These are phyloP conservation scores for Forsythia suspensa DNA, from an alignment of 257 asterid genomes.

Conservation along the genomic window DNA sequence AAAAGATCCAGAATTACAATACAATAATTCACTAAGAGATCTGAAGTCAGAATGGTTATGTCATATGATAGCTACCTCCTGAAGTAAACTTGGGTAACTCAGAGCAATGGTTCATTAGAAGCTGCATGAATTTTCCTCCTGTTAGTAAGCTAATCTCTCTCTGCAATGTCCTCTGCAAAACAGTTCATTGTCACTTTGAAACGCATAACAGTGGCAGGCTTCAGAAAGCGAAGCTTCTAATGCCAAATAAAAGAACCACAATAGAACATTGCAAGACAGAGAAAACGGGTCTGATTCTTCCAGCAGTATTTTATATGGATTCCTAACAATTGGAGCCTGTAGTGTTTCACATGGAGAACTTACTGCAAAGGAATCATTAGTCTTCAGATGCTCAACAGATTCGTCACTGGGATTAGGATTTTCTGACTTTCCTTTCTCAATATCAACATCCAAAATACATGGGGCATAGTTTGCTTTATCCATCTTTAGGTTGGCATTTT, in stretches of 20 bases:
- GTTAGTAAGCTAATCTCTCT: constrained; percentile 65
- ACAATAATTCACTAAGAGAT: constrained; percentile 4
- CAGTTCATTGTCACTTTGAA: constrained; percentile 10
- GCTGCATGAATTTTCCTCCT: constrained; percentile 81
- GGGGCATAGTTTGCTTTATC: constrained; percentile 44
- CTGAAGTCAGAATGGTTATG: constrained; percentile 10
- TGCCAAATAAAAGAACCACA: background rate
- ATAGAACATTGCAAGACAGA: background rate
- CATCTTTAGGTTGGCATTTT: constrained; percentile 42
- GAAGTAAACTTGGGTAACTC: constrained; percentile 77
- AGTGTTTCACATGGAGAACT: constrained; percentile 29
- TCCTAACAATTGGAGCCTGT: constrained; percentile 1
- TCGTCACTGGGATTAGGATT: constrained; percentile 41
- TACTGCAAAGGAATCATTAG: constrained; percentile 66
- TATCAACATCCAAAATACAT: constrained; percentile 44
- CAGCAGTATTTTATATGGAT: constrained; percentile 12
- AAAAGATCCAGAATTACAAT: constrained; percentile 20
- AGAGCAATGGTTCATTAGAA: constrained; percentile 58
- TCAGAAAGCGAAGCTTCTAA: background rate
- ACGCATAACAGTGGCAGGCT: constrained; percentile 18
- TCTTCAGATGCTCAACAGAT: constrained; percentile 39
- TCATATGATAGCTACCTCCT: constrained; percentile 54
- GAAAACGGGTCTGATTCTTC: background rate
- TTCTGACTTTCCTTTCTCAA: constrained; percentile 72
- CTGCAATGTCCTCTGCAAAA: constrained; percentile 62